Base-by-base conservation (phyloP, 1,284 basidiomycete genomes). In the Ustilago cynodontis region DNA sequence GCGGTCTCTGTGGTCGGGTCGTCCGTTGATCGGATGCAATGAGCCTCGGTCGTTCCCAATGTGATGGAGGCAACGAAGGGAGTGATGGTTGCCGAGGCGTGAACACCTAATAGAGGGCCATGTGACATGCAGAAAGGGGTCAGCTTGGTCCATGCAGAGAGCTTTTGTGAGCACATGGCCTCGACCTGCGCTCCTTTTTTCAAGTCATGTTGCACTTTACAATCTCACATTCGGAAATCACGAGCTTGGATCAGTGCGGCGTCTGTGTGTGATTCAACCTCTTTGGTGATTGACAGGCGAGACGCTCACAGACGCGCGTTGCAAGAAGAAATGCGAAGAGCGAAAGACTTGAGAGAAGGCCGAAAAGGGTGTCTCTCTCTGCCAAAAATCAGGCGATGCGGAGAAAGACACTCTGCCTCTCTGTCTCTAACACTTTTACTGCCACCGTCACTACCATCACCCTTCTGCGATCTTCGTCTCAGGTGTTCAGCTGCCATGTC, bases 401-500 rank as follows among this genome's bases (percentile, higher is more conserved):
- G 61, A 70, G 49, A 65, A n/a, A n/a, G n/a, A n/a, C n/a, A n/a
- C n/a, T n/a, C n/a, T n/a, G n/a, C n/a, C n/a, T n/a, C 39, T n/a
- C 43, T 28, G 8, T 11, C 18, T 35, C 41, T 41, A 20, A 29
- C 51, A 49, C 18, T 22, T 16, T 20, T 45, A 24, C 43, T 24
- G 31, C 28, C 43, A 28, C 22, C 35, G 20, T 29, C 35, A 47
- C 14, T 39, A 35, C 24, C 55, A 16, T 20, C 33, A 50, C 45
- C 50, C 24, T 43, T 31, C 5, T 54, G 47, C 60, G 43, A 68
- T 53, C 60, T n/a, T 18, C 7, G 6, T 39, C 6, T 39, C 37
- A 39, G 37, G 37, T n/a, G n/a, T 20, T 20, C 41, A 20, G 41
- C n/a, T n/a, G 41, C 41, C n/a, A 84, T 84, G 83, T 80, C 82